These are phyloP conservation scores for Postia placenta DNA, from an alignment of 768 basidiomycete species.

Conservation along the genomic window DNA sequence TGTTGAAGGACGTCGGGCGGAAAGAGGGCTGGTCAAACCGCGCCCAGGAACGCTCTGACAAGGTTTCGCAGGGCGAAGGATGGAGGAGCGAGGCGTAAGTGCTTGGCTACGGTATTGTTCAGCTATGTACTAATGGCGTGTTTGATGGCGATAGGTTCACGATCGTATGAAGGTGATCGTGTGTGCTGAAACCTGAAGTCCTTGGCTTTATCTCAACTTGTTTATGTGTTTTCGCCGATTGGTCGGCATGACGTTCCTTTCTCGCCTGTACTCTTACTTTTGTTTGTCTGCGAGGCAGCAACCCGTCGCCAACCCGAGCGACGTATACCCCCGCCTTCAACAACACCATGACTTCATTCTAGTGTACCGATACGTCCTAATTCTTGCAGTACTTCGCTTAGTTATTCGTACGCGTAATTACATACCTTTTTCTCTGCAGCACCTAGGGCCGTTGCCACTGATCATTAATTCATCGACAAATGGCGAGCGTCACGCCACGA, in stretches of 20 bases:
- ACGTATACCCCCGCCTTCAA: neutral
- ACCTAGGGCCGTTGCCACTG: too few species aligned
- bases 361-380: neutral
- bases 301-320: neutral
- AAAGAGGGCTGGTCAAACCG: constrained; percentile 72
- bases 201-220: neutral
- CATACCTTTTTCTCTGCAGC: neutral
- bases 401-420: neutral
- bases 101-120: neutral
- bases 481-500: too few species aligned
- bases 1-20: constrained; percentile 58
- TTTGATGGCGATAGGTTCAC: neutral
- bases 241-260: neutral
- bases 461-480: too few species aligned
- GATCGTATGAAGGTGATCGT: neutral
- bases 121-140: neutral
- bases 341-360: neutral
- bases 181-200: neutral
- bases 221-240: too few species aligned
- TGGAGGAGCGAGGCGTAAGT: constrained; percentile 49
- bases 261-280: neutral
- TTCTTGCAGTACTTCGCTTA: neutral
- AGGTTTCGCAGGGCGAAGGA: constrained; percentile 35
- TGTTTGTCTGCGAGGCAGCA: neutral
- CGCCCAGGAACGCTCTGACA: constrained; percentile 36